Percentiles rank a stretch among this genome's conserved stretches.
phyloP scores from a whole-genome alignment of 495 filamentous ascomycete genomes.

The Annulohypoxylon moriforme region DNA sequence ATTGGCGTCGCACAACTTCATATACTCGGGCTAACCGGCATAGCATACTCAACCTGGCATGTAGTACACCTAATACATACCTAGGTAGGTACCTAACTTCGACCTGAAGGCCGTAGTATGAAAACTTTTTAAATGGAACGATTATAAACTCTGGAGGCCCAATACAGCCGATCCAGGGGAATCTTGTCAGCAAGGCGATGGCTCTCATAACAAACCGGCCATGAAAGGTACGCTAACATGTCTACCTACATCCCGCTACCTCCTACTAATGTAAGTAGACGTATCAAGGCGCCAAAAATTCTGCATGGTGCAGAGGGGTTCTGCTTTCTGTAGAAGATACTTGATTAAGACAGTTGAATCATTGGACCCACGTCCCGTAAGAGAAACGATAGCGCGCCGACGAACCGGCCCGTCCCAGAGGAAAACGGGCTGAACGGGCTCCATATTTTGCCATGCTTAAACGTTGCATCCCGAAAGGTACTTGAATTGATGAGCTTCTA shows the following conservation, averaged over 20 bases:
- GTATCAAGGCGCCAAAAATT: no score
- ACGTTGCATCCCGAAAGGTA: slow-evolving; percentile 6
- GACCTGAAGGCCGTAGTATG: no score
- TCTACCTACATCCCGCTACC: no score
- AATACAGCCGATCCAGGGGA: neutral
- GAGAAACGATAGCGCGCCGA: slow-evolving; percentile 7
- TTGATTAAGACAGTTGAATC: neutral
- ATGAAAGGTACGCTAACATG: no score
- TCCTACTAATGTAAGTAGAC: neutral
- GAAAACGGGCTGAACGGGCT: neutral
- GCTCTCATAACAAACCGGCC: no score
- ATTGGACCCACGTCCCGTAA: neutral
- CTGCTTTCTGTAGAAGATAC: no score
- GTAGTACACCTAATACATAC: no score
- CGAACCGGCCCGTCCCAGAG: slow-evolving; percentile 27
- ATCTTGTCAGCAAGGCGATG: neutral
- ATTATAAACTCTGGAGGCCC: slow-evolving; percentile 1
- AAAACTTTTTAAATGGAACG: no score
- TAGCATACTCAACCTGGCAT: neutral
- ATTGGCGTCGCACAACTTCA: neutral
- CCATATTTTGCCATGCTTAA: slow-evolving; percentile 16
- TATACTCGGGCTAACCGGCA: neutral
- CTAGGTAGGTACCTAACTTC: neutral
- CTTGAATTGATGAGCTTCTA: neutral
- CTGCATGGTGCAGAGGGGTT: no score